Base-by-base conservation (phyloP, 176 grass and related monocot species). In the Musa schizocarpa region DNA sequence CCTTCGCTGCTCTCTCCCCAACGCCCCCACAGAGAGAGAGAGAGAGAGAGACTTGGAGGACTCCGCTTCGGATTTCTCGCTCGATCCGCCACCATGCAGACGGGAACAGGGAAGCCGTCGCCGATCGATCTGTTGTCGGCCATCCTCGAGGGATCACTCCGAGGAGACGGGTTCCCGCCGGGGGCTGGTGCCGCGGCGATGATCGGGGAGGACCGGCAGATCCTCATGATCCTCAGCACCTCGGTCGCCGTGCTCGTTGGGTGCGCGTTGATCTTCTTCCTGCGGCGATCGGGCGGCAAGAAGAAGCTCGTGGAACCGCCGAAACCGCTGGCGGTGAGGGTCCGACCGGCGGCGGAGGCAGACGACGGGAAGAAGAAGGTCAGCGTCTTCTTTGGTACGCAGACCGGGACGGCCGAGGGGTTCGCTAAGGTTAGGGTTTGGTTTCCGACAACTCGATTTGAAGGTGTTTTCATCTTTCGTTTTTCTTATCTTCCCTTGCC, bases 331-430 rank as follows among this genome's bases (percentile, higher is more conserved):
- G n/a, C 16, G 9, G 43, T 80, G 55, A 88, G 78, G 89, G 85
- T 79, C 59, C 81, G 50, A 8, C 76, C 66, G 9, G 81, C 74
- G 73, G 66, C 83, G 17, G 85, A 82, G 43, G 62, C 75, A 13
- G 88, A 89, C 20, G 90, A 87, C 29, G 86, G 87, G 63, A 89
- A 82, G 84, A 96, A 85, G 82, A 81, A 76, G 74, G 86, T 99
- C 68, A 65, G 86, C 27, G 54, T 99, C 54, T 82, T 99, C 76
- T 99, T 94, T 76, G 95, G 95, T 48, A 99, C 95, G 54, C 95
- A 99, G 83, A 99, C 90, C 22, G 88, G 95, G 50, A 99, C 90
- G 25, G 88, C 91, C 55, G 95, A 99, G 78, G 90, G 91, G 0
- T 99, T 99, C 85, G 94, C 94, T 66, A 96, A 96, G 93, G 93